phyloP scores from a whole-genome alignment of 164 flowering plant genomes.

The Brasenia schreberi region DNA sequence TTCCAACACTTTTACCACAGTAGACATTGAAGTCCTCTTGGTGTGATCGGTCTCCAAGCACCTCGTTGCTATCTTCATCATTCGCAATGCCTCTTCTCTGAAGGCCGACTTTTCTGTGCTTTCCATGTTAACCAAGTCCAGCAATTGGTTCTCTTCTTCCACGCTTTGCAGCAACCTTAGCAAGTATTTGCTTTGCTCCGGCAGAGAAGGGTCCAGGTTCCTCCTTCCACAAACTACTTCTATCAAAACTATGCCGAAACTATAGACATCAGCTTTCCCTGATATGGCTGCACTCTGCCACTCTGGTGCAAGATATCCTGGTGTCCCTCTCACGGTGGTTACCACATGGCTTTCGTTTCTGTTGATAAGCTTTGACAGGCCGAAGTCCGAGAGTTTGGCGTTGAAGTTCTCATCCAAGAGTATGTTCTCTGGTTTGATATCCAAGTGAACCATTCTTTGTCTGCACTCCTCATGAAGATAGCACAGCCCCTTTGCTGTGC shows the following conservation, averaged over 20 bases:
- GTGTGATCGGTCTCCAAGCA: slow-evolving; percentile 11
- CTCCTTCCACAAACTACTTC: slow-evolving; percentile 17
- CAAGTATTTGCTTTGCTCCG: slow-evolving; percentile 1
- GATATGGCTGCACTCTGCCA: slow-evolving; percentile 6
- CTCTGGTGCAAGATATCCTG: slow-evolving; percentile 8
- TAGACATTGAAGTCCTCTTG: slow-evolving; percentile 13
- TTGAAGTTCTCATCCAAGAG: slow-evolving; percentile 12
- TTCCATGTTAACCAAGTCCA: slow-evolving; percentile 3
- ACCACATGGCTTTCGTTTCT: slow-evolving; percentile 15
- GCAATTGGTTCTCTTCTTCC: slow-evolving; percentile 4
- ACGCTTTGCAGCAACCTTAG: slow-evolving; percentile 6
- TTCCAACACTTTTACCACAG: slow-evolving; percentile 16
- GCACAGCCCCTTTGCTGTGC: slow-evolving; percentile 10
- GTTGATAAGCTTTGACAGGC: slow-evolving; percentile 8
- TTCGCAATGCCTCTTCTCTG: slow-evolving; percentile 8
- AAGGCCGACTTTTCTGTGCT: slow-evolving; percentile 2
- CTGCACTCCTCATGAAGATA: slow-evolving; percentile 23
- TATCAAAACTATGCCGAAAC: slow-evolving; percentile 15
- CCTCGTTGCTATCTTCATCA: slow-evolving; percentile 12
- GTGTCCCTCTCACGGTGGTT: slow-evolving; percentile 9
- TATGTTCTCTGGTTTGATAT: slow-evolving; percentile 16
- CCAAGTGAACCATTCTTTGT: slow-evolving; percentile 15
- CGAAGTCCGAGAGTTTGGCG: slow-evolving; percentile 19
- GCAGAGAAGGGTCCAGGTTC: slow-evolving; percentile 9
- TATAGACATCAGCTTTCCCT: slow-evolving; percentile 18